Percentiles rank a stretch among this genome's conserved stretches.
Evolutionary conservation across 2,329 filamentous ascomycete species (phyloP).

Genomic region (Davidsoniella neocaledoniae): DNA sequence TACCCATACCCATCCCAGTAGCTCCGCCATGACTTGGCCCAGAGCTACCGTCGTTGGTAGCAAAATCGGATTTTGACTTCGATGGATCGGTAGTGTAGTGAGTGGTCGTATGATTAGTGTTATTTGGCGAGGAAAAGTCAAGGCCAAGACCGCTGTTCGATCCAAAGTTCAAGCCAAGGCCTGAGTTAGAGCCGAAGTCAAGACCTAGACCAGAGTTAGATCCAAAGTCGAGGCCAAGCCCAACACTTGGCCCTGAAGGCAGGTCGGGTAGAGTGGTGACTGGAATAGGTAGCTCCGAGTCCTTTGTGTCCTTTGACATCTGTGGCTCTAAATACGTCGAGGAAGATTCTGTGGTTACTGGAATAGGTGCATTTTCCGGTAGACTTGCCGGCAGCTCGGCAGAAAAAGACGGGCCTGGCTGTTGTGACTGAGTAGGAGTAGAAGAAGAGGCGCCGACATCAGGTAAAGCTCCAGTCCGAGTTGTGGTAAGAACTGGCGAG

Average conservation of each 20-base stretch:
- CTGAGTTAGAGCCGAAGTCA: neutral
- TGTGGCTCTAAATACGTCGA: neutral
- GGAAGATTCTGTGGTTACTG: neutral
- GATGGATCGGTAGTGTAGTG: neutral
- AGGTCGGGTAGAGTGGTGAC: neutral
- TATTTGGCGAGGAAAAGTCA: neutral
- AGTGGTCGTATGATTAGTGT: neutral
- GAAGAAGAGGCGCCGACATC: neutral
- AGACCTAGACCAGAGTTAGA: slow-evolving; percentile 1
- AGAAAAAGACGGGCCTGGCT: neutral
- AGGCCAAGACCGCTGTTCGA: slow-evolving; percentile 1
- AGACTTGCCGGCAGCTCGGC: neutral
- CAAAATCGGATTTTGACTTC: neutral
- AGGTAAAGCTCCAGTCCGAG: neutral
- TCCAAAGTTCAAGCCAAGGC: too few species aligned
- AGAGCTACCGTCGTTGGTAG: neutral
- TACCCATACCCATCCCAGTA: neutral
- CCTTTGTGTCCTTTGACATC: neutral
- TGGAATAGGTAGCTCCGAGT: too few species aligned
- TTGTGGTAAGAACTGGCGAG: neutral
- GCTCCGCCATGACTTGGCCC: neutral
- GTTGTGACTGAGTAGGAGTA: too few species aligned
- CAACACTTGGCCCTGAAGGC: neutral
- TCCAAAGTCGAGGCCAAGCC: slow-evolving; percentile 4
- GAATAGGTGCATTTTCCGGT: neutral